Percentiles rank a stretch among this genome's conserved stretches.
Conservation (phyloP, 805 yeast species). For the Wickerhamiella shivajii region DNA sequence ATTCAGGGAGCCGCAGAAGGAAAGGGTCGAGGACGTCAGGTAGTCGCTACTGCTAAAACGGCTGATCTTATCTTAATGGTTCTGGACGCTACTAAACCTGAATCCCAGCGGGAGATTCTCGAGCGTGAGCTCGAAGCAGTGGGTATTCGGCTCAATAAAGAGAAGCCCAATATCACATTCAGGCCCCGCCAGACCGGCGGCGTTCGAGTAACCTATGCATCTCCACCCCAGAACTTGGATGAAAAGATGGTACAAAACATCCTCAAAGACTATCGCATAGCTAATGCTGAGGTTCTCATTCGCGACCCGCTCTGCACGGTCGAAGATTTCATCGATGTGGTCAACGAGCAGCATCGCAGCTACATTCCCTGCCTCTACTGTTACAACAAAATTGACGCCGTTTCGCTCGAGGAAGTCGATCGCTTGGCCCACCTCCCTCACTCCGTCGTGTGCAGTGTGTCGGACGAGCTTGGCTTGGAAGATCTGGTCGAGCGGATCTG, state of each 20-base stretch:
- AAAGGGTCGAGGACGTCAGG: constrained; percentile 95
- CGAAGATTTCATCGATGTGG: constrained; percentile 84
- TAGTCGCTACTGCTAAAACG: constrained; percentile 89
- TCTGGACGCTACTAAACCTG: constrained; percentile 87
- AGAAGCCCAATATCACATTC: constrained; percentile 64
- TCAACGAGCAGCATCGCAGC: constrained; percentile 74
- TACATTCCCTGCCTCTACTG: constrained; percentile 87
- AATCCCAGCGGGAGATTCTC: constrained; percentile 71
- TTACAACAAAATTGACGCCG: constrained; percentile 91
- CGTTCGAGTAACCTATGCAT: constrained; percentile 61
- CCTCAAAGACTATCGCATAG: constrained; percentile 74
- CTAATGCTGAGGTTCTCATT: constrained; percentile 84
- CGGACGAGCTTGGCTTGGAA: constrained; percentile 67
- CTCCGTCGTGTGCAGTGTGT: constrained; percentile 89
- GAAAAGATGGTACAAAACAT: constrained; percentile 67
- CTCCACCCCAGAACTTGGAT: constrained; percentile 69
- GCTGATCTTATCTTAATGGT: constrained; percentile 89
- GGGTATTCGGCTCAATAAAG: constrained; percentile 78
- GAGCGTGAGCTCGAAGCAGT: constrained; percentile 86
- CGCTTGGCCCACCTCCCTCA: constrained; percentile 83
- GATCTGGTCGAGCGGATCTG: constrained; percentile 89
- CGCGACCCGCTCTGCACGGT: constrained; percentile 81
- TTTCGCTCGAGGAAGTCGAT: constrained; percentile 86
- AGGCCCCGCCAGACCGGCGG: constrained; percentile 84
- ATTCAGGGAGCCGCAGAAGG: constrained; percentile 95